Evolutionary conservation across 2,329 filamentous ascomycete genomes (phyloP), one percentile per base, ranked within the genome.

Genomic region (Fusarium transvaalense): DNA sequence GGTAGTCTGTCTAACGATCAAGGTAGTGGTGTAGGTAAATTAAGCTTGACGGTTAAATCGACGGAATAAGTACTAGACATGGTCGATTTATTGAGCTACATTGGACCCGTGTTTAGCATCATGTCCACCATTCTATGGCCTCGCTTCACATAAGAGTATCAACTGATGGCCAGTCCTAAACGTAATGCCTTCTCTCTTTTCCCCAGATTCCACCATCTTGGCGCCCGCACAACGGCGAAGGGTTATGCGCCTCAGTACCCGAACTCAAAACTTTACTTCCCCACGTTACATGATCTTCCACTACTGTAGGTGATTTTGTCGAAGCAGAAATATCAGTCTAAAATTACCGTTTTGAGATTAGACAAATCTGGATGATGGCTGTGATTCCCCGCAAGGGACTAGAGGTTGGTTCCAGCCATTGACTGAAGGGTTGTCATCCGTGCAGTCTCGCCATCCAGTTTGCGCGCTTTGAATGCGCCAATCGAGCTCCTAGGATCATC

Each of bases 241-340:
- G 35, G 37, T 10, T 31, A 27, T 38, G 17, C 19, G 17, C 39
- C 5, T 6, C 34, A 19, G 23, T 13, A 37, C 25, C 6, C 25
- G 21, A 45, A 17, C 51, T 34, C 45, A 13, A 12, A 43, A 54
- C 14, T 27, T 21, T 38, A 19, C 32, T 50, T 25, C 32, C 46
- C 23, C 32, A 23, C 46, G 46, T 13, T 37, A 14, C n/a, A 25
- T 15, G 41, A 29, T 29, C 10, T 13, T 27, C 17, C 12, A 29
- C 4, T 29, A n/a, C n/a, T n/a, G n/a, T n/a, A 43, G 12, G 14
- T 34, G n/a, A 13, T 25, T 37, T 27, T 17, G 19, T 62, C 10
- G 23, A 51, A 62, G 10, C 13, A 50, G 45, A n/a, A 64, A 64
- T 57, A 50, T 64, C 29, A 64, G 61, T 51, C 61, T 64, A 62